These are phyloP conservation scores for Hortiboletus flavorubellus DNA, from an alignment of 768 basidiomycete genomes.

Conservation along the genomic window DNA sequence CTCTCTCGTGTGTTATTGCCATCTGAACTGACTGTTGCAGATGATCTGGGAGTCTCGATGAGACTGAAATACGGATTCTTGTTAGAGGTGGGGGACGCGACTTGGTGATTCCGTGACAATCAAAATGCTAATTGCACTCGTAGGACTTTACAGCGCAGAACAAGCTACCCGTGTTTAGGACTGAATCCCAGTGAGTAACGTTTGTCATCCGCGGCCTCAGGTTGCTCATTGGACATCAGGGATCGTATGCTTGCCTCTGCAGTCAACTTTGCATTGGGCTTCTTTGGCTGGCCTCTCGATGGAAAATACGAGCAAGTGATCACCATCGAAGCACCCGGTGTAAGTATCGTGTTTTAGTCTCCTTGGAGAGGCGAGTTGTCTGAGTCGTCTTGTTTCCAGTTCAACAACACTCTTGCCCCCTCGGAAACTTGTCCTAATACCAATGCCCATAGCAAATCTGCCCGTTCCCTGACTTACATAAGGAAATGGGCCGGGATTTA, in stretches of 20 bases:
- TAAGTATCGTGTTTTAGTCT: conserved; percentile 31
- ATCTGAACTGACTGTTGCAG: conserved; percentile 30
- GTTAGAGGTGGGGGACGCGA: conserved; percentile 44
- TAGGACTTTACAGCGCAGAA: conserved; percentile 58
- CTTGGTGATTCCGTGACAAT: background rate
- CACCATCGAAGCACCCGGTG: conserved; percentile 62
- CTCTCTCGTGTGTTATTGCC: background rate
- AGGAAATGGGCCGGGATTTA: conserved; percentile 69
- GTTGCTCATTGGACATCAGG: conserved; percentile 34
- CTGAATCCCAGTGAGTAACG: conserved; percentile 60
- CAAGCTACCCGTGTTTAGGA: conserved; percentile 74
- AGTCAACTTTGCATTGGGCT: conserved; percentile 67
- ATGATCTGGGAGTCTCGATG: conserved; percentile 65
- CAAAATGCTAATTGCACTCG: conserved; percentile 22
- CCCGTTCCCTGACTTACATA: conserved; percentile 58
- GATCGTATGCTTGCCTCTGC: conserved; percentile 71
- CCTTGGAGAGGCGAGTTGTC: background rate
- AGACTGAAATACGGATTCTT: conserved; percentile 79
- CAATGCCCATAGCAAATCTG: conserved; percentile 38
- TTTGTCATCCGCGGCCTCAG: background rate
- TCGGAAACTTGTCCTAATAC: conserved; percentile 82
- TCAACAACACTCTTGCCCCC: conserved; percentile 84
- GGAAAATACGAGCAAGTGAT: conserved; percentile 74
- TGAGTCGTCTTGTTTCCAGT: conserved; percentile 34
- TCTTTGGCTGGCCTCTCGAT: conserved; percentile 73